Base-by-base conservation (phyloP, 31 red algal species). In the Endocladia muricata region DNA sequence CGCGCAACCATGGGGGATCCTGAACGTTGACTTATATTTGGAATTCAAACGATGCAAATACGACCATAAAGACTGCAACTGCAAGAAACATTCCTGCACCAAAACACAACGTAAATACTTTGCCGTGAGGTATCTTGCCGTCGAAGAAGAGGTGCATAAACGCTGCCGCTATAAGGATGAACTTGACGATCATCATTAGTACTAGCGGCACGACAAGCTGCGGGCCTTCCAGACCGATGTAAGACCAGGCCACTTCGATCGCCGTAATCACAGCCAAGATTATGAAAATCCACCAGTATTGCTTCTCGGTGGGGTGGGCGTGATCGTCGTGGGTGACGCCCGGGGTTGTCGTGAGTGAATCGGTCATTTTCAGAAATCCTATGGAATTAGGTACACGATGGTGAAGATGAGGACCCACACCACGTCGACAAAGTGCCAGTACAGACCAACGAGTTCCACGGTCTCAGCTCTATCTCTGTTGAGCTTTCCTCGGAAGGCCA, bases 351-450 rank as follows among this genome's bases (percentile, higher is more conserved):
- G n/a, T 21, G 19, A 21, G 26, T 11, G 26, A 11, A 63, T 63
- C 21, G 19, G 59, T 63, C 15, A 9, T 31, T 23, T 23, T 63
- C 28, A 63, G 28, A n/a, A n/a, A n/a, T n/a, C n/a, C n/a, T n/a
- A n/a, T n/a, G 9, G 59, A 23, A 71, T 71, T 15, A 71, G 25
- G 42, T 71, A 71, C 9, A 71, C 13, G 36, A 71, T 47, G 19
- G 67, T 9, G 67, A 71, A 71, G 25, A 71, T 9, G 13, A 55
- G 55, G 38, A 71, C 25, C 67, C 67, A 71, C 11, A 71, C 41
- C 19, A 71, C 8, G 36, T 71, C 67, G 9, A 71, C 67, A 9
- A 71, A 71, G 67, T 71, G 67, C 67, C 67, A 71, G 36, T 56
- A 71, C 15, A 71, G 67, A 9, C 36, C 67, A 9, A 25, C 67